phyloP scores from a whole-genome alignment of 176 grass and related monocot species.

The Avena sativa region DNA sequence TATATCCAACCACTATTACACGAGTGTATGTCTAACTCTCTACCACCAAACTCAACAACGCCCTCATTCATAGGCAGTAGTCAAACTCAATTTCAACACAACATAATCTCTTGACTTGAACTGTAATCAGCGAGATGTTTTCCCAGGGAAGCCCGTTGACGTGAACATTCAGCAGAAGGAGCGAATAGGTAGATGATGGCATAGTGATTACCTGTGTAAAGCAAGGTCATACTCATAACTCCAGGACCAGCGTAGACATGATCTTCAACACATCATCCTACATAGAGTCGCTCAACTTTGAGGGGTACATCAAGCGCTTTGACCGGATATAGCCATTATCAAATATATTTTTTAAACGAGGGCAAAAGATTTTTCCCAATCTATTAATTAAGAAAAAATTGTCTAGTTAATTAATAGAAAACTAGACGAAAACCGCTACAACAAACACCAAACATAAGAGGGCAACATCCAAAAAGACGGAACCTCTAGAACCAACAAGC shows the following conservation, averaged over 20 bases:
- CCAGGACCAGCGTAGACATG: constrained; percentile 8
- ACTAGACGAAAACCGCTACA: too few species aligned
- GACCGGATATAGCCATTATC: neutral
- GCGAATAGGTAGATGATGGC: neutral
- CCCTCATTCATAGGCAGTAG: neutral
- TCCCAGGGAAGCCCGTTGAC: neutral
- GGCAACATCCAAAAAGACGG: too few species aligned
- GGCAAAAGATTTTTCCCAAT: too few species aligned
- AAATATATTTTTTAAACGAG: too few species aligned
- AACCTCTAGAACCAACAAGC: too few species aligned
- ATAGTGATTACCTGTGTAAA: neutral
- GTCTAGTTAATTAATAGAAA: too few species aligned
- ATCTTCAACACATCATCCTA: neutral
- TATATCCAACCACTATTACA: too few species aligned
- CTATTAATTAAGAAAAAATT: too few species aligned
- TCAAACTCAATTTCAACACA: neutral
- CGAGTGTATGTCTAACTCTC: neutral
- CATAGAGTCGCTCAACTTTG: constrained; percentile 24
- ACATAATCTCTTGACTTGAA: neutral
- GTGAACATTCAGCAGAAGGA: neutral
- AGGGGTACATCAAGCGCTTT: constrained; percentile 28
- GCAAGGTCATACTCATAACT: constrained; percentile 32
- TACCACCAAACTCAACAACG: neutral
- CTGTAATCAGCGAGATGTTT: neutral
- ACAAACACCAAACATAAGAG: too few species aligned